Evolutionary conservation across 345 rosid species (phyloP), one percentile per base, ranked within the genome.

Genomic region (Pelargonium nanum): DNA sequence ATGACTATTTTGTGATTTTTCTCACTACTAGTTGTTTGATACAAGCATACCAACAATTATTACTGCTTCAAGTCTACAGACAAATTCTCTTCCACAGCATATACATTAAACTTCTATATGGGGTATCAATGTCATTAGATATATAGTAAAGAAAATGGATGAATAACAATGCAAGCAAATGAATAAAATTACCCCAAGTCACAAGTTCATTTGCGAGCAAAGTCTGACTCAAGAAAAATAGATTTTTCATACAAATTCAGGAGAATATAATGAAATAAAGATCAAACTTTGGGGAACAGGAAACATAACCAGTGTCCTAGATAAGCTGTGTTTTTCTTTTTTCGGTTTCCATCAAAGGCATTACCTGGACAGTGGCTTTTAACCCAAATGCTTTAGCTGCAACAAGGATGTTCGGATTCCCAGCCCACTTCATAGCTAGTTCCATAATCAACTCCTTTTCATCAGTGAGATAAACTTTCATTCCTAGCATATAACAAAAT

Each of bases 361-460:
- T 40, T 68, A 89, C 97, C 79, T 93, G 99, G 52, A 79, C 84
- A 60, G 95, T 84, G 58, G 87, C 92, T 83, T 75, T 85, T 69
- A 93, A 68, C 66, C 99, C 97, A 59, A 84, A 89, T 48, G 96
- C 99, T 76, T 80, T 89, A 32, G 81, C 90, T 55, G 79, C 92
- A 68, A 93, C 66, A 48, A 66, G 57, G 73, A 93, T 58, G 65
- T 89, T 87, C 19, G 99, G 97, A 70, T 89, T 93, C 63, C 86
- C 99, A 23, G 96, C 99, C 97, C 95, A 93, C 68, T 89, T 93
- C 58, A 90, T 5, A 23, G 83, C 67, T 65, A 88, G 79, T 64
- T 93, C 99, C 96, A 93, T 87, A 22, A 90, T 89, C 70, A 93
- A 30, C 72, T 93, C 97, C 78, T 93, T 93, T 74, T 93, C 97